Base-by-base conservation (phyloP, 208 protist species). In the Crithidia sp. region DNA sequence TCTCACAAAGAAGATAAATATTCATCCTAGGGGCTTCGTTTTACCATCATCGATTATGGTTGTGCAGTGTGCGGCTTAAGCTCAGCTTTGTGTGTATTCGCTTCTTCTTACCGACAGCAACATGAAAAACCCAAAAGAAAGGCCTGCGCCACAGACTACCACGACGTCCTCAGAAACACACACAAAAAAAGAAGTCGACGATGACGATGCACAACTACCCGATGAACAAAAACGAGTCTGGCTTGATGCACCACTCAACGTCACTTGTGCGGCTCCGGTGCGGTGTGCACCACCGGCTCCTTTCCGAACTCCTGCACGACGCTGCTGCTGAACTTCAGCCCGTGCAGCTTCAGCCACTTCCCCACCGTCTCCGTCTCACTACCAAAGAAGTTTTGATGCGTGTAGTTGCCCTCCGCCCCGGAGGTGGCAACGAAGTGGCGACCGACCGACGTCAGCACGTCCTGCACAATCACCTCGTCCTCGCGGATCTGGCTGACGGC, bases 281-380 rank as follows among this genome's bases (percentile, higher is more conserved):
- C 84, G 2, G 77, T 82, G 83, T 94, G 85, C 55, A 83, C 44
- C 41, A 97, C 80, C n/a, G 92, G 90, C 65, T 95, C 89, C 77
- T 97, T 95, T 28, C 89, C 93, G 58, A 95, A 97, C 80, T 94
- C 87, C 76, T 92, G 65, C 78, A 95, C 93, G 0, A 95, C 65
- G 70, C 87, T 92, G 67, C 80, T 84, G 76, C 77, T 88, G 52
- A 97, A 94, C 64, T 83, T 84, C 10, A 95, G 68, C 44, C 83
- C 72, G 72, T 93, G 88, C 37, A 82, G 81, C 82, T 89, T 94
- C 45, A 97, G 73, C 90, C 93, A 97, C 74, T 95, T 79, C 28
- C 86, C 86, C 14, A 95, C 84, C n/a, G 89, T 90, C 79, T 94
- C 88, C 40, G 69, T 74, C 54, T 76, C 64, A 43, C 71, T 76